phyloP scores from a whole-genome alignment of 208 protist species.

The Trypanosoma cruzi region DNA sequence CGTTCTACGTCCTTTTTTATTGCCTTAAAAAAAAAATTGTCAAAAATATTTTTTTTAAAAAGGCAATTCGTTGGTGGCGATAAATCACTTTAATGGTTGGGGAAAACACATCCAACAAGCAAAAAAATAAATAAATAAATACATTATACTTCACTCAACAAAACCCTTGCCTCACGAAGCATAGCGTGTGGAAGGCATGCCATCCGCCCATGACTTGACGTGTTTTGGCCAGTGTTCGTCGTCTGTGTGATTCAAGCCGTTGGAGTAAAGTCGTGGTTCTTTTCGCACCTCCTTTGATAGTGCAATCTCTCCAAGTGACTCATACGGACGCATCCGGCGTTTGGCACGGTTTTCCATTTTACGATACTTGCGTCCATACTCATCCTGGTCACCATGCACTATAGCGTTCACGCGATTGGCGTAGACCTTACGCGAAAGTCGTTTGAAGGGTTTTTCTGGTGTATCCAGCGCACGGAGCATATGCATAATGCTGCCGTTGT shows the following conservation, averaged over 20 bases:
- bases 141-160: not conserved
- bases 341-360: slow-evolving; percentile 49
- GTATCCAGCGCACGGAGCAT: slow-evolving; percentile 46
- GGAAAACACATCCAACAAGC: not conserved
- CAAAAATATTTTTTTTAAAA: slow-evolving; percentile 23
- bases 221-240: slow-evolving; percentile 64
- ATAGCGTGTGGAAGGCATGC: slow-evolving; percentile 62
- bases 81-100: not conserved
- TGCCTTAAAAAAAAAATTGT: slow-evolving; percentile 3
- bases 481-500: slow-evolving; percentile 51
- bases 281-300: slow-evolving; percentile 79
- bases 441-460: slow-evolving; percentile 69
- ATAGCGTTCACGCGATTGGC: slow-evolving; percentile 89
- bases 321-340: slow-evolving; percentile 54
- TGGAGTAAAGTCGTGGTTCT: slow-evolving; percentile 56
- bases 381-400: slow-evolving; percentile 87
- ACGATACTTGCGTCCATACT: slow-evolving; percentile 77
- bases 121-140: slow-evolving; percentile 21
- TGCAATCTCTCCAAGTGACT: slow-evolving; percentile 73
- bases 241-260: slow-evolving; percentile 46
- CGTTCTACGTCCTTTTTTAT: not conserved
- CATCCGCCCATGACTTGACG: slow-evolving; percentile 48
- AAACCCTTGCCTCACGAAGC: slow-evolving; percentile 1
- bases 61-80: not conserved
- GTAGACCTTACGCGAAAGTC: slow-evolving; percentile 80